Evolutionary conservation across 176 grass and related monocot species (phyloP).

Genomic region (Rhynchospora breviuscula): DNA sequence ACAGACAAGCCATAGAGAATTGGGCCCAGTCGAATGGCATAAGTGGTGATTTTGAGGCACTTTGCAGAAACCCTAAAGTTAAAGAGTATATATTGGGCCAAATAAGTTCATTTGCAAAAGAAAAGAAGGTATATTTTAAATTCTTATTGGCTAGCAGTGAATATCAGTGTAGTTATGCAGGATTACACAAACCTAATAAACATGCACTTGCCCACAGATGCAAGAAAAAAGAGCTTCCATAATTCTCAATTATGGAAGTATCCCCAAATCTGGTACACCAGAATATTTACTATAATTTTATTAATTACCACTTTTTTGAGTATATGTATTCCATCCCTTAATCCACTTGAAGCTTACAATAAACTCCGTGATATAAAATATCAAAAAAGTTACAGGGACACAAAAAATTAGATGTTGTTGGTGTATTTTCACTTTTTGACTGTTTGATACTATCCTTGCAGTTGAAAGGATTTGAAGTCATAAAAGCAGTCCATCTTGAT

Average conservation of each 20-base stretch:
- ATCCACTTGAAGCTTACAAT: too few relatives aligned
- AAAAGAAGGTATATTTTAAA: conserved; percentile 55
- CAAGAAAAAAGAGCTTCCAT: background rate
- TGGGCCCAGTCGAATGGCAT: conserved; percentile 73
- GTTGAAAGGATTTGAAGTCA: conserved; percentile 93
- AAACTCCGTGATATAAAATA: too few relatives aligned
- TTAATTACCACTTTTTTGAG: too few relatives aligned
- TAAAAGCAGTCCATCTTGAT: conserved; percentile 86
- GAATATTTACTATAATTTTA: background rate
- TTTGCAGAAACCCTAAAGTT: conserved; percentile 53
- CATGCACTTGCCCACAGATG: background rate
- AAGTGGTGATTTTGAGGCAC: conserved; percentile 38
- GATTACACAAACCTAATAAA: background rate
- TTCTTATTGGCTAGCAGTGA: background rate
- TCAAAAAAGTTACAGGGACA: too few relatives aligned
- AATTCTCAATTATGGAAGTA: background rate
- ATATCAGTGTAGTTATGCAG: background rate
- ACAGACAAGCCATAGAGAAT: conserved; percentile 52
- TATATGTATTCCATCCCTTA: too few relatives aligned
- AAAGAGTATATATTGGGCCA: conserved; percentile 69
- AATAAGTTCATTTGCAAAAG: conserved; percentile 59
- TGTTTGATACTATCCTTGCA: conserved; percentile 31
- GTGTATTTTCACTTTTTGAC: background rate
- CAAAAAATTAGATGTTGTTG: too few relatives aligned
- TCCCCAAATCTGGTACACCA: background rate